Evolutionary conservation across 768 basidiomycete species (phyloP), one percentile per base, ranked within the genome.

Genomic region (Boletus subparvulus): DNA sequence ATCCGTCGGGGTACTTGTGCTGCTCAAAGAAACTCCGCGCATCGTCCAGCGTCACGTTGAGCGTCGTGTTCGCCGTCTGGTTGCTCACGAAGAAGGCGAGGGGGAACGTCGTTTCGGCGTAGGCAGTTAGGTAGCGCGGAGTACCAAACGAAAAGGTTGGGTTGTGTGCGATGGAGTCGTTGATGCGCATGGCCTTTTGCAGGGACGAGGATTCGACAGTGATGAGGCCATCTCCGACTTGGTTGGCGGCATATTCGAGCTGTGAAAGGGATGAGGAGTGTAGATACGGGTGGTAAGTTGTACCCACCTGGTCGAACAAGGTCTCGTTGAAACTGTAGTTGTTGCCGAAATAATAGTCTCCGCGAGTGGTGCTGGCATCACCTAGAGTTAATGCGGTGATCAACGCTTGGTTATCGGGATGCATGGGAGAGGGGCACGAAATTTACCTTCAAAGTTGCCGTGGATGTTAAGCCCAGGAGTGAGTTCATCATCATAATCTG

Each of bases 321-420:
- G 67, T 67, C 48, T 69, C 67, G 14, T 67, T 67, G 54, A 69
- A 66, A 11, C 40, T 56, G n/a, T n/a, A 64, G 42, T 67, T 69
- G 48, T 67, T 19, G 4, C 66, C 67, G n/a, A 67, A 67, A 40
- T 69, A 66, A 44, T n/a, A 66, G 45, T 67, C 66, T 13, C 51
- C 63, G 1, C 63, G 66, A 5, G 65, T 67, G 14, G 64, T 66
- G 47, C 66, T 68, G 11, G 42, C 63, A 52, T 68, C 66, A 44
- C 66, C 66, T 67, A 19, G 10, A 37, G 33, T 54, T 1, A n/a
- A 35, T 12, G 21, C 5, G 4, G 4, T 33, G 7, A 44, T 64
- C 33, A 51, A 39, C 16, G 0, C 28, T n/a, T 36, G 6, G 10
- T 52, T 39, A 11, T 33, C 12, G 33, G 33, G 33, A 33, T 13